Percentiles rank a stretch among this genome's conserved stretches.
These are phyloP conservation scores for Cercophora sp. DNA, from an alignment of 495 filamentous ascomycete species.

Conservation along the genomic window DNA sequence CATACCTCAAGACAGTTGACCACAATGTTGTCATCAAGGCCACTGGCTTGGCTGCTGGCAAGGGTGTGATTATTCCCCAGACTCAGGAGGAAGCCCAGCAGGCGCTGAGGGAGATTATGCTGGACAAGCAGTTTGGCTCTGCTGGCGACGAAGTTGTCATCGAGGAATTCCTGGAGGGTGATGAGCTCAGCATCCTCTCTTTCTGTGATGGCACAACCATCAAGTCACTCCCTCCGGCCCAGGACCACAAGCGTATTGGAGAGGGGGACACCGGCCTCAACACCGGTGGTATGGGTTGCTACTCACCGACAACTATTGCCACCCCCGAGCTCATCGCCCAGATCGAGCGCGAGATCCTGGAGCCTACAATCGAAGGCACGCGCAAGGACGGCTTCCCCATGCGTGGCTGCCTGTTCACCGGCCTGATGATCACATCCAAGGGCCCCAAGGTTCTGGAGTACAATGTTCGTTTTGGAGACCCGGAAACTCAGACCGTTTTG, in stretches of 20 bases:
- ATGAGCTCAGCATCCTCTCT: conserved; percentile 86
- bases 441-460: conserved; percentile 93
- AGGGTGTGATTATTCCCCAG: conserved; percentile 84
- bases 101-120: conserved; percentile 85
- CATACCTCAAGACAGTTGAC: conserved; percentile 68
- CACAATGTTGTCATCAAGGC: conserved; percentile 90
- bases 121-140: conserved; percentile 76
- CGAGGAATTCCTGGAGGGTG: conserved; percentile 88
- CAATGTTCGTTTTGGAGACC: conserved; percentile 94
- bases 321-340: conserved; percentile 68
- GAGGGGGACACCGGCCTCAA: conserved; percentile 91
- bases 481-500: conserved; percentile 90
- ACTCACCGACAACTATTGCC: conserved; percentile 83
- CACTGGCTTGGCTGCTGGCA: conserved; percentile 79
- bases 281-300: conserved; percentile 97
- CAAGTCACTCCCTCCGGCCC: conserved; percentile 80
- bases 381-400: conserved; percentile 74
- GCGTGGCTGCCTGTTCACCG: conserved; percentile 86
- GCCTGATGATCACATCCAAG: conserved; percentile 86
- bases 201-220: conserved; percentile 90
- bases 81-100: conserved; percentile 76
- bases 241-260: conserved; percentile 92
- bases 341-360: conserved; percentile 75
- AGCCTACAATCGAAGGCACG: conserved; percentile 90
- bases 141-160: conserved; percentile 94